Conservation (phyloP, 805 yeast genomes). For the Ogataea glucozyma region DNA sequence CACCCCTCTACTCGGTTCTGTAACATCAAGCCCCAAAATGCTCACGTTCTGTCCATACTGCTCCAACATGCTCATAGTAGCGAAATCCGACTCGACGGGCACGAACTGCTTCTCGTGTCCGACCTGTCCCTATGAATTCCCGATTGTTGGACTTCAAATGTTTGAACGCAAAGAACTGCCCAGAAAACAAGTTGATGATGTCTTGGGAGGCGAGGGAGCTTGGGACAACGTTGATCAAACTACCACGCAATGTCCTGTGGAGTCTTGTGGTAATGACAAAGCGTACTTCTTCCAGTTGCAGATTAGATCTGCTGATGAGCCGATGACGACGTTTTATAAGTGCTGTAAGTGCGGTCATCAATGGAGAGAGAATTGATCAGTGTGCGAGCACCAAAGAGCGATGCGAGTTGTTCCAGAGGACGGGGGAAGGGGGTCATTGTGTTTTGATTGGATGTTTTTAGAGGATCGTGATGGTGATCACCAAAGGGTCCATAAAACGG, state of each 20-base stretch:
- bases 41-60: slow-evolving; percentile 94
- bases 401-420: too few species aligned
- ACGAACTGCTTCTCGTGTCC: slow-evolving; percentile 79
- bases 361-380: slow-evolving; percentile 86
- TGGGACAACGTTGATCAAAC: slow-evolving; percentile 99
- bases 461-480: too few species aligned
- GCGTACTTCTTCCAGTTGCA: slow-evolving; percentile 97
- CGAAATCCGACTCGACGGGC: slow-evolving; percentile 53
- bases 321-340: slow-evolving; percentile 97
- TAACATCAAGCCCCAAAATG: slow-evolving; percentile 45
- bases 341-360: slow-evolving; percentile 91
- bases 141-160: slow-evolving; percentile 78
- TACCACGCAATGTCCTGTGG: slow-evolving; percentile 86
- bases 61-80: slow-evolving; percentile 81
- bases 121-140: slow-evolving; percentile 94
- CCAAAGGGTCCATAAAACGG: too few species aligned
- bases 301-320: slow-evolving; percentile 97
- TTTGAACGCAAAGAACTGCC: slow-evolving; percentile 82
- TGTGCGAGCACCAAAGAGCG: neutral
- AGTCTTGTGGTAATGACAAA: slow-evolving; percentile 79
- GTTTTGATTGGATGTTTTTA: too few species aligned
- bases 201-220: slow-evolving; percentile 93
- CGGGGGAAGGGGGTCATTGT: too few species aligned
- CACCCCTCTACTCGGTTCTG: neutral
- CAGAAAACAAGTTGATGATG: slow-evolving; percentile 92